phyloP scores from a whole-genome alignment of 106 monocot species.

The Cymbidium sinense region DNA sequence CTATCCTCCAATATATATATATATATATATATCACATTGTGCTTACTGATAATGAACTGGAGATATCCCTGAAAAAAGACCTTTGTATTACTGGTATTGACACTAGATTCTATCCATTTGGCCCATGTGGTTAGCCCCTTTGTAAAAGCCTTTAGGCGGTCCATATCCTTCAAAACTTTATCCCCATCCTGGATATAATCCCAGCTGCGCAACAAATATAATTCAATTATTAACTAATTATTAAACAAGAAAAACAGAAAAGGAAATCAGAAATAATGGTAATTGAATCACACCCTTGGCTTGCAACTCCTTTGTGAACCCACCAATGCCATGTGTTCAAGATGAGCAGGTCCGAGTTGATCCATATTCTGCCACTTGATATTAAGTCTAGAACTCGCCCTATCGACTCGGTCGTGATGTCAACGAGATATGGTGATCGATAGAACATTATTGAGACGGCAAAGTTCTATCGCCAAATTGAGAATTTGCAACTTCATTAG shows the following conservation, averaged over 20 bases:
- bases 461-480: constrained; percentile 26
- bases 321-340: constrained; percentile 80
- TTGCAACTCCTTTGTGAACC: constrained; percentile 22
- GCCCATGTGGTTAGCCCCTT: constrained; percentile 82
- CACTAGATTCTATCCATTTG: constrained; percentile 70
- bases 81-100: constrained; percentile 47
- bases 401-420: constrained; percentile 26
- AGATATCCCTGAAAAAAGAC: constrained; percentile 90
- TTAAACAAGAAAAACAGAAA: neutral
- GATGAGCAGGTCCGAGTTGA: constrained; percentile 39
- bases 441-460: constrained; percentile 34
- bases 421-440: constrained; percentile 45
- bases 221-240: neutral
- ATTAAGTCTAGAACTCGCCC: constrained; percentile 55
- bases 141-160: constrained; percentile 67
- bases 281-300: constrained; percentile 11
- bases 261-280: constrained; percentile 5
- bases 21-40: neutral
- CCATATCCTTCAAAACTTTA: constrained; percentile 52
- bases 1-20: neutral
- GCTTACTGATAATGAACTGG: constrained; percentile 75
- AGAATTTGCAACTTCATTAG: neutral
- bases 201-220: constrained; percentile 30
- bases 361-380: constrained; percentile 29
- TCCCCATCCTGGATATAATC: constrained; percentile 64